Evolutionary conservation across 1,284 basidiomycete genomes (phyloP), one percentile per base, ranked within the genome.

Genomic region (Ustilago curta): DNA sequence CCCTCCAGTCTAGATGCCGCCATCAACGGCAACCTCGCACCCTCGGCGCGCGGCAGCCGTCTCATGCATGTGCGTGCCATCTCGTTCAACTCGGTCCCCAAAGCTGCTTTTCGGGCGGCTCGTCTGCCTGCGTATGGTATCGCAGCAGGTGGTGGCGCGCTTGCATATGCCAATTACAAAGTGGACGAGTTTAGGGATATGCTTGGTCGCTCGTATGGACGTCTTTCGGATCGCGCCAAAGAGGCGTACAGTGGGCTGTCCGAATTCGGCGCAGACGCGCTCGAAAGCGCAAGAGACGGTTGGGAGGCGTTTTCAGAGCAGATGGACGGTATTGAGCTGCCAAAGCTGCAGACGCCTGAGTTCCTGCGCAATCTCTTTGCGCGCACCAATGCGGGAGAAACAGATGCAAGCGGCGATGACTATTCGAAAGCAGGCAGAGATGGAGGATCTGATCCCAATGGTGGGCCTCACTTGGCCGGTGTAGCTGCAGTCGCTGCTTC

Each of bases 111-210:
- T 37, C 63, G 80, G 1, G 74, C 75, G 3, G 66, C 73, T 19
- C 76, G 82, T 14, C 63, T 84, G 8, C 83, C 83, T 8, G 70
- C 78, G 1, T 81, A 78, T 37, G 81, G 78, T 4, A 37, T 79
- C 12, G 73, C 77, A 12, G 80, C 81, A 2, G 83, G 74, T 2
- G 80, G 79, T 14, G 82, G 83, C 14, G 74, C 77, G 12, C 69
- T 83, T 14, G 80, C 83, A 8, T 82, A 84, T 43, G 78, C 81
- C 23, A 82, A 81, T 61, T 81, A 80, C 72, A 84, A 82, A 64
- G 71, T 84, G 16, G 82, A 84, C 54, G 74, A 81, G 43, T 77
- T 79, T 53, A 74, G 72, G 42, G 69, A 64, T 27, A 53, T 70
- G 54, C 53, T 79, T 44, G 76, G 74, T 32, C 66, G 68, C 39